Conservation (phyloP, 2,329 filamentous ascomycete genomes). For the Sphaerulina vaccinii region DNA sequence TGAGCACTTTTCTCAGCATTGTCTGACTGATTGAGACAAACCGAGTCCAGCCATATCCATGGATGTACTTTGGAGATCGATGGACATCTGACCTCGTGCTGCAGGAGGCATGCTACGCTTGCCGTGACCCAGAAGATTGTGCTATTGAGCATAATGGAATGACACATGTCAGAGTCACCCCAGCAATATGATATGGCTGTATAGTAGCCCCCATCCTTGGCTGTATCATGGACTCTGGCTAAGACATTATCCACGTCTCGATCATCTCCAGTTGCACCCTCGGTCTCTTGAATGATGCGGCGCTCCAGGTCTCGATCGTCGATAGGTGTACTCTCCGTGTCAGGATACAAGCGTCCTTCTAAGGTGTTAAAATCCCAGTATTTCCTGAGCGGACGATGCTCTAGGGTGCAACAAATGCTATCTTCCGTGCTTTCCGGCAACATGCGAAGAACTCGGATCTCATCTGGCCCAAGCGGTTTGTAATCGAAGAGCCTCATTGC, state of each 20-base stretch:
- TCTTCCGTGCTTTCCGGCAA: neutral
- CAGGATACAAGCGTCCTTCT: neutral
- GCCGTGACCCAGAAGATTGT: neutral
- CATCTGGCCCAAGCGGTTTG: neutral
- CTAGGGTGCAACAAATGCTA: neutral
- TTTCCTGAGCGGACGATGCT: neutral
- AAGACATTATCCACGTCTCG: neutral
- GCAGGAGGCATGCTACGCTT: neutral
- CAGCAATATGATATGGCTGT: neutral
- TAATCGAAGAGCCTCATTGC: too few species aligned
- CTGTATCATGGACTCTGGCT: neutral
- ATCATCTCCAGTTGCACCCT: neutral
- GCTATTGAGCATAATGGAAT: neutral
- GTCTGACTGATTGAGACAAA: conserved; percentile 3
- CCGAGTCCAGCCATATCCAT: conserved; percentile 1
- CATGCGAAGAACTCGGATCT: neutral
- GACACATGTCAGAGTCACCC: neutral
- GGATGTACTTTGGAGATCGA: neutral
- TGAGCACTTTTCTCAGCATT: neutral
- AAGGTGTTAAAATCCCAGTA: neutral
- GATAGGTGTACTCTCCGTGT: neutral
- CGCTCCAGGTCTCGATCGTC: neutral
- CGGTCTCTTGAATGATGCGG: neutral
- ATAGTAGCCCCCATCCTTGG: neutral
- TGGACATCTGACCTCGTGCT: neutral